Evolutionary conservation across 257 asterid genomes (phyloP).

Genomic region (Petunia axillaris): DNA sequence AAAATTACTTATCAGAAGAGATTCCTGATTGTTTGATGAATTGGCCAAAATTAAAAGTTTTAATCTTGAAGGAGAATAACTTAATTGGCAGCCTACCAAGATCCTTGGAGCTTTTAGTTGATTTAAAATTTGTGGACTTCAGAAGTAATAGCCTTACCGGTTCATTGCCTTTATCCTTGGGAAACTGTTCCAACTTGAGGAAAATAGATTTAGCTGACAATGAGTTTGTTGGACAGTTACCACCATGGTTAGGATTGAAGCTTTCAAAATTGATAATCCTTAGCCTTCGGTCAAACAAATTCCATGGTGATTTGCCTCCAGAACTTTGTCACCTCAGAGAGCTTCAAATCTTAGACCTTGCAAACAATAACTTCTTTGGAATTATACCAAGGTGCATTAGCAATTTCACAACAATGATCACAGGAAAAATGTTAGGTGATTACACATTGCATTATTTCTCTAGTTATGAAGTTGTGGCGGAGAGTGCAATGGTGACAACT

Average conservation of each 20-base stretch:
- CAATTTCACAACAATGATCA: slow-evolving; percentile 40
- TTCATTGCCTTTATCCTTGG: slow-evolving; percentile 24
- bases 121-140: slow-evolving; percentile 21
- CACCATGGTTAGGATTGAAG: slow-evolving; percentile 34
- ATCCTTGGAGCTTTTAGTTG: slow-evolving; percentile 27
- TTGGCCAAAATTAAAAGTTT: not conserved
- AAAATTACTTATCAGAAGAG: slow-evolving; percentile 33
- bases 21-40: slow-evolving; percentile 39
- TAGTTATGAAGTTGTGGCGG: not conserved
- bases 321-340: slow-evolving; percentile 28
- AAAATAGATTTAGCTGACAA: slow-evolving; percentile 31
- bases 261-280: slow-evolving; percentile 26
- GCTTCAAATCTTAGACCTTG: slow-evolving; percentile 40
- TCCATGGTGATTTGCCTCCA: slow-evolving; percentile 30
- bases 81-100: slow-evolving; percentile 34
- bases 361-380: slow-evolving; percentile 26
- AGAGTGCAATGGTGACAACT: slow-evolving; percentile 28
- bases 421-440: not conserved
- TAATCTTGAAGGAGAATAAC: slow-evolving; percentile 32
- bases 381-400: slow-evolving; percentile 31
- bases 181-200: not conserved
- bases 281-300: slow-evolving; percentile 31
- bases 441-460: not conserved
- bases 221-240: slow-evolving; percentile 32
- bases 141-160: slow-evolving; percentile 27